phyloP scores from a whole-genome alignment of 139 green algal species.

The Micractinium conductrix region DNA sequence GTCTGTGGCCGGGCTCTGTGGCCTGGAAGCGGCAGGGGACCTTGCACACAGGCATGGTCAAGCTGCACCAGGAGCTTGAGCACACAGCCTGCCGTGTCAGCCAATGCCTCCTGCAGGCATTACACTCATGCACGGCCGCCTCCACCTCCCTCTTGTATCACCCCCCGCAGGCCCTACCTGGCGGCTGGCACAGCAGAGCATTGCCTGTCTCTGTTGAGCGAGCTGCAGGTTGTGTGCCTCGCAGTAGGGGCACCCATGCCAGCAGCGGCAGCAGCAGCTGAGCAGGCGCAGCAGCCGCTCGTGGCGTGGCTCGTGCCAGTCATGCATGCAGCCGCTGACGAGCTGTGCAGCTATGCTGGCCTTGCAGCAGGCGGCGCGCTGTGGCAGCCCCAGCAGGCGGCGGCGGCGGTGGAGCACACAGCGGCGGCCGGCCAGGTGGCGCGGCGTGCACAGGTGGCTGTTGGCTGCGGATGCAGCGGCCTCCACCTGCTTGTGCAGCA shows the following conservation, averaged over 20 bases:
- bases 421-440: background rate
- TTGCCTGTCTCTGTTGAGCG: constrained; percentile 47
- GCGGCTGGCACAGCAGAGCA: background rate
- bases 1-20: no score
- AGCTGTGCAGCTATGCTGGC: constrained; percentile 2
- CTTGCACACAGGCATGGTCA: no score
- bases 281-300: background rate
- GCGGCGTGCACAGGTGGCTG: background rate
- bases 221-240: constrained; percentile 22
- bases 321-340: background rate
- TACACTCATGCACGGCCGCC: no score
- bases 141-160: no score
- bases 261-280: background rate
- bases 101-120: no score
- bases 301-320: background rate
- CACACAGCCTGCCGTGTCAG: no score
- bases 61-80: no score
- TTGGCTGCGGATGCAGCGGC: background rate
- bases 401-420: background rate
- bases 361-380: background rate
- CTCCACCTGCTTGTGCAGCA: background rate
- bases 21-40: no score
- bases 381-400: background rate
- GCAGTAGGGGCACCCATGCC: background rate
- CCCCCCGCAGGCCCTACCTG: constrained; percentile 35